Evolutionary conservation across 768 basidiomycete species (phyloP).

Genomic region (Serendipita indica): DNA sequence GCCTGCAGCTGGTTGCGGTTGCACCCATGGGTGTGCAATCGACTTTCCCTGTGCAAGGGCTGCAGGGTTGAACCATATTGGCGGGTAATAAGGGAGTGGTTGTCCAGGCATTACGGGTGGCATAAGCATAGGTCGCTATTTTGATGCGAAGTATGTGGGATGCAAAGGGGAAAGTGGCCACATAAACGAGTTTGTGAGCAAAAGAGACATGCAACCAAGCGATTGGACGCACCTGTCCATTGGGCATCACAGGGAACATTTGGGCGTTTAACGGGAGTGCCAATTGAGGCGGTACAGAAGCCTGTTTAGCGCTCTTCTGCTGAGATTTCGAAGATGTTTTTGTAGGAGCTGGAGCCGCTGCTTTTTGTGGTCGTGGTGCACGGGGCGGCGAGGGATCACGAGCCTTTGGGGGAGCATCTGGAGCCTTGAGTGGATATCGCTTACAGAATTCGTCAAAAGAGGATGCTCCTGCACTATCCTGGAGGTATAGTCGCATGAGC

Average conservation of each 20-base stretch:
- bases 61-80: constrained; percentile 1
- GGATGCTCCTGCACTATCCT: constrained; percentile 1
- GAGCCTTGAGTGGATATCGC: background rate
- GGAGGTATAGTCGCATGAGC: constrained; percentile 7
- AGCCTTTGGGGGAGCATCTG: background rate
- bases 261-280: constrained; percentile 2
- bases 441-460: constrained; percentile 7
- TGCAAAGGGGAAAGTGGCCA: background rate
- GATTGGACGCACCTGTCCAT: background rate
- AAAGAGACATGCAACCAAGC: background rate
- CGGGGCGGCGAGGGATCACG: background rate
- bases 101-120: background rate
- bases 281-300: background rate
- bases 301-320: background rate
- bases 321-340: background rate
- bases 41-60: background rate
- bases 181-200: background rate
- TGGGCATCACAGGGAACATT: background rate
- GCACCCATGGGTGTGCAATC: background rate
- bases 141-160: background rate
- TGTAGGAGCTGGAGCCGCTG: background rate
- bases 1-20: too few species aligned
- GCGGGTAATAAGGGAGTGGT: background rate
- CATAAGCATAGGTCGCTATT: background rate
- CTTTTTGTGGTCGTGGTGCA: background rate